Percentiles rank a stretch among this genome's conserved stretches.
Evolutionary conservation across 106 monocot genomes (phyloP).

Genomic region (Dendrobium nobile): DNA sequence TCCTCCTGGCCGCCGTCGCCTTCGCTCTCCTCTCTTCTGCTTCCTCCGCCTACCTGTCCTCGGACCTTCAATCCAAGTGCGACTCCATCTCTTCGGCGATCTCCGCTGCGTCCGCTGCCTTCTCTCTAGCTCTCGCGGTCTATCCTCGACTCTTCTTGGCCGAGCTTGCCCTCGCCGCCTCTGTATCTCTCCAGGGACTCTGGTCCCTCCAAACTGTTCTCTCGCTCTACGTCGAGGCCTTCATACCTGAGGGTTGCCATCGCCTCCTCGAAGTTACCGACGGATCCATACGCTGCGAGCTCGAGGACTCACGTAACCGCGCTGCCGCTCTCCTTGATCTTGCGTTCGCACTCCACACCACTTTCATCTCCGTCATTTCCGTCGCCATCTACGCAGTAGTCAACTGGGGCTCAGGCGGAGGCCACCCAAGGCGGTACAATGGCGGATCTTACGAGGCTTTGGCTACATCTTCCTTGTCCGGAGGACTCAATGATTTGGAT

Average conservation of each 20-base stretch:
- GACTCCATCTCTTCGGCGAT: conserved; percentile 23
- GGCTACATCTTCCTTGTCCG: conserved; percentile 5
- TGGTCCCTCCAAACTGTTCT: conserved; percentile 59
- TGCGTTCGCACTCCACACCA: conserved; percentile 33
- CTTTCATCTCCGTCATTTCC: conserved; percentile 32
- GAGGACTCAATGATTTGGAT: conserved; percentile 2
- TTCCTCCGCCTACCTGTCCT: conserved; percentile 40
- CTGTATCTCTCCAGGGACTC: conserved; percentile 46
- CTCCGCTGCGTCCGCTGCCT: conserved; percentile 28
- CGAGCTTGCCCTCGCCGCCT: conserved; percentile 51
- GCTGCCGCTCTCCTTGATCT: conserved; percentile 52
- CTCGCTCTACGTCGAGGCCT: conserved; percentile 56
- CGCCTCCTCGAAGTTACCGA: conserved; percentile 38
- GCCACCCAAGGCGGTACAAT: conserved; percentile 16
- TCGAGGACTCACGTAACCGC: conserved; percentile 42
- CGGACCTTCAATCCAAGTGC: conserved; percentile 48
- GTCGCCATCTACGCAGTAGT: conserved; percentile 26
- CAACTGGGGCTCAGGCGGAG: conserved; percentile 17
- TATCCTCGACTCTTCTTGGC: conserved; percentile 41
- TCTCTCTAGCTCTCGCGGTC: conserved; percentile 32
- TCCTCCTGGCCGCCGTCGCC: conserved; percentile 18
- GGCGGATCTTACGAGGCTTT: conserved; percentile 8
- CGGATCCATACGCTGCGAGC: conserved; percentile 49
- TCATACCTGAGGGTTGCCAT: conserved; percentile 65
- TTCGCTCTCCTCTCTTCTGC: conserved; percentile 17